phyloP scores from a whole-genome alignment of 345 rosid species.

The Abelmoschus esculentus region DNA sequence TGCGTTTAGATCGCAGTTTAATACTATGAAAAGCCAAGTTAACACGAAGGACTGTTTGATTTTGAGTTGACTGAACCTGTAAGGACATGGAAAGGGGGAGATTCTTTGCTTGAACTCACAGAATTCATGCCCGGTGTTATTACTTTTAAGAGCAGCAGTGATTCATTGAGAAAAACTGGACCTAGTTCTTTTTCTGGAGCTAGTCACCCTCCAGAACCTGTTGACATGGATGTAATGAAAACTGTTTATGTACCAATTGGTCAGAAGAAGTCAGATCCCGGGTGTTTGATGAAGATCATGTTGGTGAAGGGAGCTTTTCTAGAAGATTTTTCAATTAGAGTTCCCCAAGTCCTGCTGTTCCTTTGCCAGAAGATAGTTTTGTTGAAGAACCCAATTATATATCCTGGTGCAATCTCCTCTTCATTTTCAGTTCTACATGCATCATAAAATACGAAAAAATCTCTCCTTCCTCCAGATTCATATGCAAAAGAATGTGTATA shows the following conservation, averaged over 20 bases:
- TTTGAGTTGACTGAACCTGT: too few species aligned
- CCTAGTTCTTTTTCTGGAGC: constrained; percentile 77
- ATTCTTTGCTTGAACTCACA: constrained; percentile 35
- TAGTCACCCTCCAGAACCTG: constrained; percentile 92
- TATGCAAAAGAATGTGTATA: constrained; percentile 90
- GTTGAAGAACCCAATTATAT: constrained; percentile 59
- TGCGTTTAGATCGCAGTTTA: too few species aligned
- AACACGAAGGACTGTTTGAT: too few species aligned
- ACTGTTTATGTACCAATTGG: constrained; percentile 56
- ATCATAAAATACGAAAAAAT: constrained; percentile 57
- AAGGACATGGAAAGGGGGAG: constrained; percentile 20
- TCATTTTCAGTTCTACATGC: constrained; percentile 51
- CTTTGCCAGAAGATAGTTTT: constrained; percentile 65
- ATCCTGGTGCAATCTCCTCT: constrained; percentile 33
- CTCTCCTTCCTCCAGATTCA: constrained; percentile 50
- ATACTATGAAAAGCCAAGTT: too few species aligned
- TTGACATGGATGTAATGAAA: constrained; percentile 75
- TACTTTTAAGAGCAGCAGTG: constrained; percentile 37
- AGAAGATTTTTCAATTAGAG: constrained; percentile 62
- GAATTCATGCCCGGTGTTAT: constrained; percentile 36
- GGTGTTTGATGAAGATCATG: constrained; percentile 59
- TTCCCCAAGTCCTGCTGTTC: constrained; percentile 42
- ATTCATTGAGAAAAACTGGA: constrained; percentile 61
- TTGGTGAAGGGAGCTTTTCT: constrained; percentile 65
- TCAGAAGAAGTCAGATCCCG: constrained; percentile 56